These are phyloP conservation scores for Trifolium subterraneum DNA, from an alignment of 306 rosid species.

Conservation along the genomic window DNA sequence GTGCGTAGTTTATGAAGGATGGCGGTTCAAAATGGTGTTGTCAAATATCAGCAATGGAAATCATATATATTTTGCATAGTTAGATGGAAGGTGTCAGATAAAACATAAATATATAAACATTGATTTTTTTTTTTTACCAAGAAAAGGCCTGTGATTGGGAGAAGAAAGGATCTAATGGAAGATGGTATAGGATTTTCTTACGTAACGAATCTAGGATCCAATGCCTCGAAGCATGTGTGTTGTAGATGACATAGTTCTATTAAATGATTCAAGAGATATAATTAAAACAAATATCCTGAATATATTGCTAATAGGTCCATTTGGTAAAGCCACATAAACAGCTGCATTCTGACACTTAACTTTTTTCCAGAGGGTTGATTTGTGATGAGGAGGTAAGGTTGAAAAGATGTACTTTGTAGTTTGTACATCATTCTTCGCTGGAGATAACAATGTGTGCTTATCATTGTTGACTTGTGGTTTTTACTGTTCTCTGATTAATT, in stretches of 20 bases:
- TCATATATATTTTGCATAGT: background rate
- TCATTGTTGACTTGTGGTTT: constrained; percentile 1
- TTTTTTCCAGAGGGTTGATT: background rate
- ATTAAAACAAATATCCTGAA: no score
- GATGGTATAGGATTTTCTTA: background rate
- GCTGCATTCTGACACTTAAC: background rate
- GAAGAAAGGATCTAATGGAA: background rate
- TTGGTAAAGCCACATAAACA: no score
- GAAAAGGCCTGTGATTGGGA: background rate
- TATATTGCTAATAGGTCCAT: no score
- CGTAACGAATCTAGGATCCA: background rate
- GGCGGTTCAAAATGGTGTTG: background rate
- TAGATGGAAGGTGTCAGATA: background rate
- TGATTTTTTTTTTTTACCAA: background rate
- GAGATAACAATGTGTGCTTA: background rate
- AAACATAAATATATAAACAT: constrained; percentile 11
- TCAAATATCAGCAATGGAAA: background rate
- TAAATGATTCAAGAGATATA: background rate
- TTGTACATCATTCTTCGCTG: constrained; percentile 1
- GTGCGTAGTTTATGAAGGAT: background rate
- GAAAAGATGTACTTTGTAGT: background rate
- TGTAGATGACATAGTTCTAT: background rate
- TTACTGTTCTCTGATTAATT: background rate
- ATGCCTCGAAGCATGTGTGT: background rate
- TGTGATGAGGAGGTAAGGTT: background rate